Percentiles rank a stretch among this genome's conserved stretches.
These are phyloP conservation scores for Aspergillus funiculosus DNA, from an alignment of 495 filamentous ascomycete species.

Conservation along the genomic window DNA sequence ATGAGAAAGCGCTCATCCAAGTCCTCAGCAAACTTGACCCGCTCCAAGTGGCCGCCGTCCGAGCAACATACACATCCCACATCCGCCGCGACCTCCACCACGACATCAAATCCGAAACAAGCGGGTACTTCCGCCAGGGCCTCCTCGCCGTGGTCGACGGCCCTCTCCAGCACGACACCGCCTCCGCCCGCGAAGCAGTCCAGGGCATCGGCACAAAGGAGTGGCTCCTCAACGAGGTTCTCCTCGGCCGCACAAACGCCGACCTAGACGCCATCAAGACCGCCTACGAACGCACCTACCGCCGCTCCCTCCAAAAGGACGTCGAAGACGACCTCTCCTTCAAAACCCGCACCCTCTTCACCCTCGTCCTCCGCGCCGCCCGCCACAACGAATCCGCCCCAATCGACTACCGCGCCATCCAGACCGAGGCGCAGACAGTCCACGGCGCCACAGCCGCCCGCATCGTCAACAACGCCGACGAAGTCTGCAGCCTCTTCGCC, in stretches of 20 bases:
- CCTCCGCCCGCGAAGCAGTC: constrained; percentile 60
- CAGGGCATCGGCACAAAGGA: constrained; percentile 82
- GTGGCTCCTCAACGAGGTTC: constrained; percentile 72
- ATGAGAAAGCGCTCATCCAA: constrained; percentile 67
- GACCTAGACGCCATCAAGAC: constrained; percentile 77
- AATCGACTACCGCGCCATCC: constrained; percentile 60
- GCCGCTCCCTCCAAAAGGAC: constrained; percentile 55
- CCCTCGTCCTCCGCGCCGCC: constrained; percentile 63
- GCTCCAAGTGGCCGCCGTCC: constrained; percentile 63
- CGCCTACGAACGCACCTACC: constrained; percentile 62
- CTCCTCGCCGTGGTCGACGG: constrained; percentile 70
- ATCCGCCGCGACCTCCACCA: constrained; percentile 61
- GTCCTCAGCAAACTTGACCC: constrained; percentile 64
- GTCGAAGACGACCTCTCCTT: constrained; percentile 73
- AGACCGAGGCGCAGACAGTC: constrained; percentile 64
- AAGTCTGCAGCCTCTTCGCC: constrained; percentile 70
- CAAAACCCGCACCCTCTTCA: constrained; percentile 78
- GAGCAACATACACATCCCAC: constrained; percentile 54
- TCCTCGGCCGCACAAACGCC: constrained; percentile 76
- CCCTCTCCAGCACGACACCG: constrained; percentile 65
- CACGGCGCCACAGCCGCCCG: constrained; percentile 67
- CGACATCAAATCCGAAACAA: constrained; percentile 71
- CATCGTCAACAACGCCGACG: constrained; percentile 65
- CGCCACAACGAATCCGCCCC: constrained; percentile 71
- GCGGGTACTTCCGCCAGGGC: constrained; percentile 62